These are phyloP conservation scores for Colletotrichum karsti DNA, from an alignment of 2,329 filamentous ascomycete species.

Conservation along the genomic window DNA sequence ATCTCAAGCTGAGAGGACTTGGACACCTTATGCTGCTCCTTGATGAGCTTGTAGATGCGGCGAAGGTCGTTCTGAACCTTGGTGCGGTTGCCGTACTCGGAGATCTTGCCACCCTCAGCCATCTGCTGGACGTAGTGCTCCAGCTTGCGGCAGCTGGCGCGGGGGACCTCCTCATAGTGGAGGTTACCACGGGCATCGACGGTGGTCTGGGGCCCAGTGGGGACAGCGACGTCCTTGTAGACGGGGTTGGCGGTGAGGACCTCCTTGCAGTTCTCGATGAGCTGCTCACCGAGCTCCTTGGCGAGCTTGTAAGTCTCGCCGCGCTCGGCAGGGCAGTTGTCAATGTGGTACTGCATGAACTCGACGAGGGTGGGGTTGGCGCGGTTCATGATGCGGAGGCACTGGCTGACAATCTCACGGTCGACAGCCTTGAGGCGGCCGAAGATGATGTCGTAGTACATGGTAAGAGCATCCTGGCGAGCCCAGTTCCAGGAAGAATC, in stretches of 20 bases:
- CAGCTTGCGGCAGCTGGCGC: constrained; percentile 91
- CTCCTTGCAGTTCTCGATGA: constrained; percentile 98
- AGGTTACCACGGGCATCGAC: constrained; percentile 93
- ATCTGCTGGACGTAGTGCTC: constrained; percentile 99
- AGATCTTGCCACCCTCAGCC: constrained; percentile 98
- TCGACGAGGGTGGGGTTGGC: constrained; percentile 95
- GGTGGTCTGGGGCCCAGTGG: constrained; percentile 91
- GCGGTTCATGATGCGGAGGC: constrained; percentile 99
- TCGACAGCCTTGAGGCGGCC: constrained; percentile 92
- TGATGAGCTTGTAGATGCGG: constrained; percentile 97
- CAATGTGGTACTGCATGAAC: constrained; percentile 99
- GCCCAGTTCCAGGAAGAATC: constrained; percentile 99
- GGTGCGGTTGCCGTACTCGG: constrained; percentile 96
- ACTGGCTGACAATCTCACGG: constrained; percentile 97
- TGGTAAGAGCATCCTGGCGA: constrained; percentile 93
- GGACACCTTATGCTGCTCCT: constrained; percentile 96
- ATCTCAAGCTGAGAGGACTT: constrained; percentile 97
- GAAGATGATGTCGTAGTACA: constrained; percentile 99
- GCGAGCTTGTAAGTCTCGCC: constrained; percentile 98
- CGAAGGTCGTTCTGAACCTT: constrained; percentile 97
- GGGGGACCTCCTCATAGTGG: constrained; percentile 87
- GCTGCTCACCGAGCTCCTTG: constrained; percentile 89
- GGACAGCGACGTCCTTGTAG: constrained; percentile 95
- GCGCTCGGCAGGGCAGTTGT: constrained; percentile 95
- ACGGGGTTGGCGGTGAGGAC: constrained; percentile 84